A percentile compares a stretch with the other conserved stretches of the same genome.
phyloP scores from a whole-genome alignment of 805 yeast species.

The Ogataea minuta region DNA sequence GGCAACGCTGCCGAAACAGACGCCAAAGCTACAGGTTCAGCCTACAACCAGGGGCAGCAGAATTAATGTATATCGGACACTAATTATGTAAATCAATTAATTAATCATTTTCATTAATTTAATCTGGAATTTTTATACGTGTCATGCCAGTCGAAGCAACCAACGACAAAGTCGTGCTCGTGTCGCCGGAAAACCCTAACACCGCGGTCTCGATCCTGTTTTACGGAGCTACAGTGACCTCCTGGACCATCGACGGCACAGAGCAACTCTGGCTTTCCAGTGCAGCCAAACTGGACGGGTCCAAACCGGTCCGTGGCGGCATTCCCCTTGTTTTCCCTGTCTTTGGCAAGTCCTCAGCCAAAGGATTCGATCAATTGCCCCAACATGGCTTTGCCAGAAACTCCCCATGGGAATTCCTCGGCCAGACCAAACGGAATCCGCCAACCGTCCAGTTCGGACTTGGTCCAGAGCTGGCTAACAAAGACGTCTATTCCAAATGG shows the following conservation, averaged over 20 bases:
- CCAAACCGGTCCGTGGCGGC: slow-evolving; percentile 96
- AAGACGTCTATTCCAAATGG: slow-evolving; percentile 60
- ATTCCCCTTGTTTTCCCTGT: slow-evolving; percentile 95
- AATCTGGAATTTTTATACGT: slow-evolving; percentile 4
- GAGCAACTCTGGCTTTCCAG: slow-evolving; percentile 83
- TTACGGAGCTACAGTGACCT: slow-evolving; percentile 84
- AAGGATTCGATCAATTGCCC: slow-evolving; percentile 68
- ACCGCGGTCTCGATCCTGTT: slow-evolving; percentile 69
- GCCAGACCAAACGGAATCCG: slow-evolving; percentile 67
- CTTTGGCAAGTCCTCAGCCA: slow-evolving; percentile 67
- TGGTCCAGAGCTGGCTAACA: slow-evolving; percentile 77
- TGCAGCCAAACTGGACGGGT: slow-evolving; percentile 84
- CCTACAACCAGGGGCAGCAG: too few relatives aligned
- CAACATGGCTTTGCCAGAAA: slow-evolving; percentile 97
- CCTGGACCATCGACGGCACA: slow-evolving; percentile 70
- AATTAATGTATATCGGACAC: background rate
- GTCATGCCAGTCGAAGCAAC: slow-evolving; percentile 63
- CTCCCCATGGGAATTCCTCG: slow-evolving; percentile 90
- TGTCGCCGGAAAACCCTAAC: slow-evolving; percentile 48
- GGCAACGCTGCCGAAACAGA: background rate
- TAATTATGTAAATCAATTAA: background rate
- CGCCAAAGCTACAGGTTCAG: too few relatives aligned
- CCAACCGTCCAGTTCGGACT: slow-evolving; percentile 89
- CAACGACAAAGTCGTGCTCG: slow-evolving; percentile 58
- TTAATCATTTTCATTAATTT: slow-evolving; percentile 3